Conservation (phyloP, 495 filamentous ascomycete species). For the Cairneyella variabilis region DNA sequence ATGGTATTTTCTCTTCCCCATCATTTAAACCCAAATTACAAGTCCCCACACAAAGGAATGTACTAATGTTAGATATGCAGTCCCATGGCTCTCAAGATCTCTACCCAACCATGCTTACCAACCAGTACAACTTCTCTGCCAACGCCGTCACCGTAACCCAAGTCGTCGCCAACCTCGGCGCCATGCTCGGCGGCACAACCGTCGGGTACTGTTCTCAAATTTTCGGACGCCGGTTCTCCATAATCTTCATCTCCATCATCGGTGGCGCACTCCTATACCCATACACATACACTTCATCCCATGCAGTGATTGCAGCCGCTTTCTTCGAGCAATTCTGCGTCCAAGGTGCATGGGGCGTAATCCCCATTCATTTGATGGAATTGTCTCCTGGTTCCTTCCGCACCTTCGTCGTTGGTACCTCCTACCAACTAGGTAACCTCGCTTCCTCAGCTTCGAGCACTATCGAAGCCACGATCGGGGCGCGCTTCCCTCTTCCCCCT, state of each 20-base stretch:
- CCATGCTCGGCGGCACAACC: conserved; percentile 70
- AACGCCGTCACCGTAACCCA: conserved; percentile 78
- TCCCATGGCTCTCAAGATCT: conserved; percentile 90
- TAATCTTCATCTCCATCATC: conserved; percentile 71
- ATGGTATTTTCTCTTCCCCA: conserved; percentile 46
- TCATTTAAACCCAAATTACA: not conserved
- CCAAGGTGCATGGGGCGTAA: conserved; percentile 81
- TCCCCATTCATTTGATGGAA: conserved; percentile 87
- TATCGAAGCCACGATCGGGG: conserved; percentile 79
- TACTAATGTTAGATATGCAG: conserved; percentile 29
- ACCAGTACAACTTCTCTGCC: conserved; percentile 68
- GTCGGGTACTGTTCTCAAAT: conserved; percentile 78
- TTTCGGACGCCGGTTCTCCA: conserved; percentile 77
- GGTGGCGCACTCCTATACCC: conserved; percentile 80
- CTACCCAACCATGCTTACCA: conserved; percentile 79
- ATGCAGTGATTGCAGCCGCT: conserved; percentile 68
- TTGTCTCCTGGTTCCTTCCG: conserved; percentile 76
- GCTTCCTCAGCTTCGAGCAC: conserved; percentile 76
- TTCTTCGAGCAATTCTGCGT: conserved; percentile 93
- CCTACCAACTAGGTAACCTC: conserved; percentile 84
- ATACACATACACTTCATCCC: conserved; percentile 64
- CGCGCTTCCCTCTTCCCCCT: conserved; percentile 70
- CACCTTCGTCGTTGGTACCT: conserved; percentile 78
- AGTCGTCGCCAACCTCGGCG: conserved; percentile 80
- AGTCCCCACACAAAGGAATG: not conserved